Base-by-base conservation (phyloP, 2,329 filamentous ascomycete species). In the Fusarium beomiforme region DNA sequence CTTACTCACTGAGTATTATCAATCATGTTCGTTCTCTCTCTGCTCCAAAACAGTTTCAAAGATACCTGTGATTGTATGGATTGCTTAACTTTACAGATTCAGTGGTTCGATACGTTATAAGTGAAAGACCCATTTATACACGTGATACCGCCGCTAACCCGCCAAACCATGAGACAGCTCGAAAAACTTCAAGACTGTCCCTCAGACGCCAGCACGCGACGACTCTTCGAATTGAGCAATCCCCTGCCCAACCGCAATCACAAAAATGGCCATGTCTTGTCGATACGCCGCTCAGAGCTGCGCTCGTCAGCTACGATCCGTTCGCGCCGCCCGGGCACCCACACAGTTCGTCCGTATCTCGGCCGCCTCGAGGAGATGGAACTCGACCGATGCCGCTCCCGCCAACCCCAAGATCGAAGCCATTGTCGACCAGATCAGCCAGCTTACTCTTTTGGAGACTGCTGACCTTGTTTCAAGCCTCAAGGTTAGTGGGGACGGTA, bases 381-480 rank as follows among this genome's bases (percentile, higher is more conserved):
- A 96, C 83, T 95, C 94, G 70, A 95, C 94, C 76, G 92, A 95
- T 77, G 90, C 89, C 46, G 75, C 85, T 67, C 76, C 86, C 62
- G 81, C 88, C 77, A 97, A 93, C 84, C 94, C 96, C 71, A 99
- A 99, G 89, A 97, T 99, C 78, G 84, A 91, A 76, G 90, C 89
- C 66, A 99, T 99, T 79, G 96, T 99, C 79, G 95, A 99, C 82
- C 95, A 99, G 85, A 99, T 99, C 83, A 97, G 95, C 85, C 91
- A 96, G 89, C 92, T 99, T 89, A 99, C 95, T 46, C 88, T 99
- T 64, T 86, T 99, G 78, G 97, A 99, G 89, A 99, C 96, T 41
- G 95, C 97, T 64, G 96, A 98, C 81, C 87, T 99, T 67, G 96
- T 99, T 59, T 91, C 95, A 59, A 94, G 91, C 83, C 87, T 99